These are phyloP conservation scores for Symbiotaphrina buchneri DNA, from an alignment of 495 filamentous ascomycete species.

Conservation along the genomic window DNA sequence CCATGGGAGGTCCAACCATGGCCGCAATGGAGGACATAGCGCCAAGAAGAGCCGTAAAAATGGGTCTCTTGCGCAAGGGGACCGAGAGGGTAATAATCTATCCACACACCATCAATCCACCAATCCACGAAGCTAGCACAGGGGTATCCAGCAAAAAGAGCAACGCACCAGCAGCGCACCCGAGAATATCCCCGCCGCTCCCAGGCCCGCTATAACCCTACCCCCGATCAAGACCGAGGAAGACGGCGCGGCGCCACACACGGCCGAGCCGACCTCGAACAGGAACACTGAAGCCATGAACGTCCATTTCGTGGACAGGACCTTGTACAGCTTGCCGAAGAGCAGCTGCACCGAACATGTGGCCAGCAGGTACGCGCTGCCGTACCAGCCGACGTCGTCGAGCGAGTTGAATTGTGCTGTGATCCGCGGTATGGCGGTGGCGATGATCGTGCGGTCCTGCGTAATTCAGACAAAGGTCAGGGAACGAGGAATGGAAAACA, in stretches of 20 bases:
- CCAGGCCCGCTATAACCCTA: constrained; percentile 14
- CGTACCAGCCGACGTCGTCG: constrained; percentile 8
- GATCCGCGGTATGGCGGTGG: constrained; percentile 5
- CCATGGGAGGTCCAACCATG: neutral
- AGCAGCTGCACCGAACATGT: constrained; percentile 8
- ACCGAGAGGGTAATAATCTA: too few species aligned
- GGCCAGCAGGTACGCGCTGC: constrained; percentile 10
- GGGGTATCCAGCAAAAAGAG: too few species aligned
- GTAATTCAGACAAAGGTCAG: too few species aligned
- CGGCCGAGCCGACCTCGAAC: constrained; percentile 11
- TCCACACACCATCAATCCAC: too few species aligned
- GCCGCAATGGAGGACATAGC: too few species aligned
- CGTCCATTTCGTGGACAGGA: constrained; percentile 8
- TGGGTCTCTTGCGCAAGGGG: too few species aligned
- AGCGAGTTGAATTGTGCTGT: constrained; percentile 4
- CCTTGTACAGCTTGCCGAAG: constrained; percentile 11
- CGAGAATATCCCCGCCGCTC: constrained; percentile 8
- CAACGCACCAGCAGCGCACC: constrained; percentile 16
- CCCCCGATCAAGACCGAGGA: constrained; percentile 14
- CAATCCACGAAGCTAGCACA: too few species aligned
- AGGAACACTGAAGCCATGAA: constrained; percentile 9
- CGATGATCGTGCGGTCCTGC: constrained; percentile 7
- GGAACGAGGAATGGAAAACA: too few species aligned
- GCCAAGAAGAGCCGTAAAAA: too few species aligned
- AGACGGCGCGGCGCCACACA: constrained; percentile 12